These are phyloP conservation scores for Solanum habrochaites DNA, from an alignment of 257 asterid genomes.

Conservation along the genomic window DNA sequence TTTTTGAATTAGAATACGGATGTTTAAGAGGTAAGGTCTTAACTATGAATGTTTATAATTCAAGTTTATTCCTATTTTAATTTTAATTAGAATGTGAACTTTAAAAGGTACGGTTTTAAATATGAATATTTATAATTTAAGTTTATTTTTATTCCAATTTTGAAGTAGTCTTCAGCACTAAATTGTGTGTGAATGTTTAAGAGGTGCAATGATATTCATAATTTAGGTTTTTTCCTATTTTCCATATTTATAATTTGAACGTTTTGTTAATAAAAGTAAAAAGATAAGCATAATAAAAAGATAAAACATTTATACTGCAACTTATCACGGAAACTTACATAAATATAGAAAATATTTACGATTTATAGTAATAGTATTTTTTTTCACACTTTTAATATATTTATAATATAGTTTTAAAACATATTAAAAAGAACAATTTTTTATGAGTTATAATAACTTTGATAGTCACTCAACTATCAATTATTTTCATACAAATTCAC, in stretches of 20 bases:
- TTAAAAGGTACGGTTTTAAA: neutral
- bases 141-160: neutral
- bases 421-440: too few relatives aligned
- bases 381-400: too few relatives aligned
- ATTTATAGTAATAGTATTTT: too few relatives aligned
- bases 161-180: too few relatives aligned
- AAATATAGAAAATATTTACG: too few relatives aligned
- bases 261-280: too few relatives aligned
- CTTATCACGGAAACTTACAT: neutral
- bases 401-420: too few relatives aligned
- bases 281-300: too few relatives aligned
- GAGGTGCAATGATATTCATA: neutral
- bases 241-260: neutral
- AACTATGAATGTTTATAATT: neutral
- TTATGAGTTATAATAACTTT: too few relatives aligned
- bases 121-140: neutral
- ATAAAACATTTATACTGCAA: neutral
- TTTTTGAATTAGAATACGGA: too few relatives aligned
- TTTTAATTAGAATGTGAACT: neutral
- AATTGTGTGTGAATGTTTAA: neutral
- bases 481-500: too few relatives aligned
- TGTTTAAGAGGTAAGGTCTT: neutral
- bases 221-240: neutral
- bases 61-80: neutral
- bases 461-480: too few relatives aligned